Conservation (phyloP, 768 basidiomycete genomes). For the Boletales sp. region DNA sequence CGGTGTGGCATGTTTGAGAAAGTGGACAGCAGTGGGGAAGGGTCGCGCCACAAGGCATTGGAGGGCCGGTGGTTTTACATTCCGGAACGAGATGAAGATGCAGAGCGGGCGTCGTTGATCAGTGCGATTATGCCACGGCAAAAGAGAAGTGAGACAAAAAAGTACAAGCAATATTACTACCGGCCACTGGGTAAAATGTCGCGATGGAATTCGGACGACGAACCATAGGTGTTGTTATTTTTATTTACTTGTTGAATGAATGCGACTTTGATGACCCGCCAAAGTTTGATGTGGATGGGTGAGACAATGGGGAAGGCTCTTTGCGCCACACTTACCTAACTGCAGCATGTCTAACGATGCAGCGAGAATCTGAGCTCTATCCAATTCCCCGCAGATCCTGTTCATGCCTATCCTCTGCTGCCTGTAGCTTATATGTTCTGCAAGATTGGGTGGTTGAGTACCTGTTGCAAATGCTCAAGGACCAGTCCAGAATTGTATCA, state of each 20-base stretch:
- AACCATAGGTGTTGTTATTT: slow-evolving; percentile 13
- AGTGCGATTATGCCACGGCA: slow-evolving; percentile 72
- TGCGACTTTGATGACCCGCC: too few relatives aligned
- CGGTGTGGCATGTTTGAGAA: slow-evolving; percentile 67
- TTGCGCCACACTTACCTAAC: too few relatives aligned
- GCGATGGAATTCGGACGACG: slow-evolving; percentile 74
- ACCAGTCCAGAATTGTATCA: too few relatives aligned
- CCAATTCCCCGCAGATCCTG: too few relatives aligned
- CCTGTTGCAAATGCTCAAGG: too few relatives aligned
- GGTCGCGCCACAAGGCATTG: slow-evolving; percentile 48
- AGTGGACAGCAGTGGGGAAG: slow-evolving; percentile 62
- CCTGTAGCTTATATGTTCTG: too few relatives aligned
- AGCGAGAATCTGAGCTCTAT: too few relatives aligned
- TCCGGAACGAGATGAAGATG: slow-evolving; percentile 66
- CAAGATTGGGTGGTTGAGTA: too few relatives aligned
- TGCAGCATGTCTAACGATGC: too few relatives aligned
- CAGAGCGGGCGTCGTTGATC: slow-evolving; percentile 65
- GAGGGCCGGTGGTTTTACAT: slow-evolving; percentile 67
- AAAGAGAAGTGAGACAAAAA: slow-evolving; percentile 75
- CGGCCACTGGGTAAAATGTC: slow-evolving; percentile 68
- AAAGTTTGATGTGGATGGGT: too few relatives aligned
- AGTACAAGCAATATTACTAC: slow-evolving; percentile 85
- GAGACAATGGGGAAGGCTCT: too few relatives aligned
- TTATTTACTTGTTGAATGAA: background rate
- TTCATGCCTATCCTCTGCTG: too few relatives aligned